phyloP scores from a whole-genome alignment of 257 asterid genomes.

The Salvia rosmarinus region DNA sequence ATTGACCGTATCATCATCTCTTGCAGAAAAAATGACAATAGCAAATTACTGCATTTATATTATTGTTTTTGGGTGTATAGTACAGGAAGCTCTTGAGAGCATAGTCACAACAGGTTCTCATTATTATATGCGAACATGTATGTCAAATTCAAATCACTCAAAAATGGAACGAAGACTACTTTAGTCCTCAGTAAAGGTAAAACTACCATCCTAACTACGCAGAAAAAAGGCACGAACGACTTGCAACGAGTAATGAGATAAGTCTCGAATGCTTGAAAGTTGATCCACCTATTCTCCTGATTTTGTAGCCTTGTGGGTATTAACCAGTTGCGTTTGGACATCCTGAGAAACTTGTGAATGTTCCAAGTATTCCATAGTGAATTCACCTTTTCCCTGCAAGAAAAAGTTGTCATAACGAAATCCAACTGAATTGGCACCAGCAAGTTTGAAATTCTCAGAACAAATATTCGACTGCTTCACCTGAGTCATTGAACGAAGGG shows the following conservation, averaged over 20 bases:
- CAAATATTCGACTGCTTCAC: conserved; percentile 39
- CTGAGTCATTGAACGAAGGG: conserved; percentile 99
- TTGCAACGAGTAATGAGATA: neutral
- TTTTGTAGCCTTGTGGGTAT: conserved; percentile 62
- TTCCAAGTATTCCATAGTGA: conserved; percentile 92
- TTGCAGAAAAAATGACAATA: neutral
- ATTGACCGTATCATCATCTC: neutral
- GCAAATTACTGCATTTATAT: neutral
- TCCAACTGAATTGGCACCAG: neutral
- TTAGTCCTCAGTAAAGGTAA: conserved; percentile 26
- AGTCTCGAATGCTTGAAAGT: conserved; percentile 10
- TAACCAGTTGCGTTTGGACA: conserved; percentile 83
- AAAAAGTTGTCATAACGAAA: neutral
- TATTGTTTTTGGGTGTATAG: neutral
- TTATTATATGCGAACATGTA: conserved; percentile 13
- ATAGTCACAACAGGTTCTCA: conserved; percentile 16
- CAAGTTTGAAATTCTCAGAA: neutral
- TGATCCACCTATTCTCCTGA: conserved; percentile 45
- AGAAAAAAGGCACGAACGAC: neutral
- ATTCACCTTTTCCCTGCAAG: conserved; percentile 94
- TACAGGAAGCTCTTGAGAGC: conserved; percentile 33
- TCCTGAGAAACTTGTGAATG: conserved; percentile 83
- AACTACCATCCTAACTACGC: conserved; percentile 11
- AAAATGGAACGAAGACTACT: conserved; percentile 36
- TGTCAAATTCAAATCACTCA: conserved; percentile 32